These are phyloP conservation scores for Metarhizium brunneum DNA, from an alignment of 2,329 filamentous ascomycete species.

Conservation along the genomic window DNA sequence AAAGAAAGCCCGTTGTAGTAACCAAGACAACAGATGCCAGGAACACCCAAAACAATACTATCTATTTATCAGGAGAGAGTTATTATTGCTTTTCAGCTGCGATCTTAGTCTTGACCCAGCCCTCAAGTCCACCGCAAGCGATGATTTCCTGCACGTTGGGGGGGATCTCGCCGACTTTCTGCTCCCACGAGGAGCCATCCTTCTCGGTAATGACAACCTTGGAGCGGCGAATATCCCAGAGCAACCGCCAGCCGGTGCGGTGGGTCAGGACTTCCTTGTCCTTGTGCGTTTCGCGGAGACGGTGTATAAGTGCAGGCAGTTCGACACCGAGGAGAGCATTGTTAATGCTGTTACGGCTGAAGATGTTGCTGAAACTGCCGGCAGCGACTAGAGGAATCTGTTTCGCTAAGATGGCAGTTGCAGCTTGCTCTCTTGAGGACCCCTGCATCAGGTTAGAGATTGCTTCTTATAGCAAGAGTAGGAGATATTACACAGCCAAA, in stretches of 20 bases:
- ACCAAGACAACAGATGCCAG: not conserved
- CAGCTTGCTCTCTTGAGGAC: constrained; percentile 61
- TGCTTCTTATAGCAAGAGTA: not conserved
- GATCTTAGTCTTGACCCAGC: constrained; percentile 71
- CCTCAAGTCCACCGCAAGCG: constrained; percentile 66
- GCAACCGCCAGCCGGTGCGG: constrained; percentile 72
- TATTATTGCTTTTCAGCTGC: not conserved
- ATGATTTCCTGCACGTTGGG: constrained; percentile 78
- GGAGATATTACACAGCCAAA: constrained; percentile 73
- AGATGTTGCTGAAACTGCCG: constrained; percentile 77
- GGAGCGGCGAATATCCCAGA: constrained; percentile 69
- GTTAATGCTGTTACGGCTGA: constrained; percentile 68
- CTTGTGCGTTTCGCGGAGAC: constrained; percentile 35
- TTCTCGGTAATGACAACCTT: constrained; percentile 66
- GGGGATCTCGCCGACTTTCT: constrained; percentile 77
- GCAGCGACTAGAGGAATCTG: constrained; percentile 70
- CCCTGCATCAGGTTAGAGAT: not conserved
- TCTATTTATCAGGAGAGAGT: not conserved
- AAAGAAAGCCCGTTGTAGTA: not conserved
- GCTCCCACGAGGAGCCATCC: constrained; percentile 58
- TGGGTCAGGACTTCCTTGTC: constrained; percentile 45
- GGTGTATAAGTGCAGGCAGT: constrained; percentile 54
- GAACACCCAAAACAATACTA: not conserved
- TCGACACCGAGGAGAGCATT: constrained; percentile 67
- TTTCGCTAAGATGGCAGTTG: constrained; percentile 76